These are phyloP conservation scores for Hyphopichia buzzinii DNA, from an alignment of 1,139 yeast species.

Conservation along the genomic window DNA sequence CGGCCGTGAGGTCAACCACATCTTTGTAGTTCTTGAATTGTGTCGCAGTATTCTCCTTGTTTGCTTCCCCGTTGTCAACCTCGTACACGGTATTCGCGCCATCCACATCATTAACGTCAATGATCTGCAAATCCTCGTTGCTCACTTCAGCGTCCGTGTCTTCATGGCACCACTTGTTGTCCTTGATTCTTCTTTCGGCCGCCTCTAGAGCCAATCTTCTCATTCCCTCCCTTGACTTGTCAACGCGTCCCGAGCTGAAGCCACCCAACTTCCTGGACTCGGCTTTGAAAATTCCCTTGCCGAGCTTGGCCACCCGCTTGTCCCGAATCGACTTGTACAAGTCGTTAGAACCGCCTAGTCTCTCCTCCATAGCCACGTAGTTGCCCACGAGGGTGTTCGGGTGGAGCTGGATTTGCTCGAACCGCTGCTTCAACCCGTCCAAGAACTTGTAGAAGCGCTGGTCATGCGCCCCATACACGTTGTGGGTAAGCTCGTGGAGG, in stretches of 20 bases:
- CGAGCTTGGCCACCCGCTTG: constrained; percentile 35
- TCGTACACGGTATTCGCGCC: not conserved
- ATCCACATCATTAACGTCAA: constrained; percentile 14
- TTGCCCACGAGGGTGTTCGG: constrained; percentile 11
- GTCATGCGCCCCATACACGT: constrained; percentile 78
- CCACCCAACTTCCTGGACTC: constrained; percentile 38
- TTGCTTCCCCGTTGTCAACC: not conserved
- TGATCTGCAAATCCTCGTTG: constrained; percentile 34
- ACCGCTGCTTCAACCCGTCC: constrained; percentile 60
- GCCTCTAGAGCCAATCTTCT: constrained; percentile 61
- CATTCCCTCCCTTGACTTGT: constrained; percentile 23
- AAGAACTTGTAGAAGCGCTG: constrained; percentile 62
- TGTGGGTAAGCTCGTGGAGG: constrained; percentile 88
- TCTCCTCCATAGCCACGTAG: constrained; percentile 35
- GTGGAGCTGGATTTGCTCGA: constrained; percentile 48
- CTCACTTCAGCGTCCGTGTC: constrained; percentile 24
- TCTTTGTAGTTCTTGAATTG: constrained; percentile 14
- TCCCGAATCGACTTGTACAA: constrained; percentile 31
- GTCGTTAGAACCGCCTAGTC: constrained; percentile 21
- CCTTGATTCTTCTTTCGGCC: constrained; percentile 61
- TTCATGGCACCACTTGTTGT: constrained; percentile 53
- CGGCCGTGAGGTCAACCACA: constrained; percentile 24
- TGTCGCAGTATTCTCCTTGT: constrained; percentile 7
- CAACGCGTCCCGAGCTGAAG: constrained; percentile 5
- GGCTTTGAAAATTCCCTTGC: constrained; percentile 36